phyloP scores from a whole-genome alignment of 1,284 basidiomycete species.

The Earliella scabrosa region DNA sequence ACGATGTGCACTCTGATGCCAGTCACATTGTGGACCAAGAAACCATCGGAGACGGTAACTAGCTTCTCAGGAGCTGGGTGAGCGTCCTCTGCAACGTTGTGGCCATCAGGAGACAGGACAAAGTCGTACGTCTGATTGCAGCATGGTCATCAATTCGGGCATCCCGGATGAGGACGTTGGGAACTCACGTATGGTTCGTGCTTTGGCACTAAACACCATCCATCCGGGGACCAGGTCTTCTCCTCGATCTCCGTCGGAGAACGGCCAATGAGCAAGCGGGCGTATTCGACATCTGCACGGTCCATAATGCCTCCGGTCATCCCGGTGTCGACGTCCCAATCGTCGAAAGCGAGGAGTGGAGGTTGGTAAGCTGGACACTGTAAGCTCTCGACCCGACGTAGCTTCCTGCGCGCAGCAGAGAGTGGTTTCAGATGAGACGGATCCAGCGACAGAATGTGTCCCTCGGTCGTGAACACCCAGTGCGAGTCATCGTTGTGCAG shows the following conservation, averaged over 20 bases:
- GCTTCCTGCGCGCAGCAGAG: conserved; percentile 59
- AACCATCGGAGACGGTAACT: conserved; percentile 66
- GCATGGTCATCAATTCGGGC: too few relatives aligned
- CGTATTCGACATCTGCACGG: conserved; percentile 79
- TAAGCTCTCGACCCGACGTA: conserved; percentile 68
- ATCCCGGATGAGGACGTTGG: too few relatives aligned
- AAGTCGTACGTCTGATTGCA: conserved; percentile 79
- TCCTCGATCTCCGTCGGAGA: conserved; percentile 54
- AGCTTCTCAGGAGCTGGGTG: conserved; percentile 74
- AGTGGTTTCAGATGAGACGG: conserved; percentile 55
- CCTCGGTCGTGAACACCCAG: conserved; percentile 92
- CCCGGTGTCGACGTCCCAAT: conserved; percentile 42
- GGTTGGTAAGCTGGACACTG: conserved; percentile 75
- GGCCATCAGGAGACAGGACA: conserved; percentile 67
- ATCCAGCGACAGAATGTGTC: conserved; percentile 82
- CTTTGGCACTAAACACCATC: conserved; percentile 74
- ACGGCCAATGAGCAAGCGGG: conserved; percentile 65
- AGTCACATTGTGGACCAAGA: conserved; percentile 74
- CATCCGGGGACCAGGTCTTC: conserved; percentile 63
- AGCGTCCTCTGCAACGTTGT: conserved; percentile 63
- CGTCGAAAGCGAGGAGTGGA: conserved; percentile 40
- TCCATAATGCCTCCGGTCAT: conserved; percentile 71
- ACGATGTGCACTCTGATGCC: conserved; percentile 81
- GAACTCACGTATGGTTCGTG: conserved; percentile 73
- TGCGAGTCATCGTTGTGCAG: conserved; percentile 78